These are phyloP conservation scores for Fusarium nisikadoi DNA, from an alignment of 2,329 filamentous ascomycete species.

Conservation along the genomic window DNA sequence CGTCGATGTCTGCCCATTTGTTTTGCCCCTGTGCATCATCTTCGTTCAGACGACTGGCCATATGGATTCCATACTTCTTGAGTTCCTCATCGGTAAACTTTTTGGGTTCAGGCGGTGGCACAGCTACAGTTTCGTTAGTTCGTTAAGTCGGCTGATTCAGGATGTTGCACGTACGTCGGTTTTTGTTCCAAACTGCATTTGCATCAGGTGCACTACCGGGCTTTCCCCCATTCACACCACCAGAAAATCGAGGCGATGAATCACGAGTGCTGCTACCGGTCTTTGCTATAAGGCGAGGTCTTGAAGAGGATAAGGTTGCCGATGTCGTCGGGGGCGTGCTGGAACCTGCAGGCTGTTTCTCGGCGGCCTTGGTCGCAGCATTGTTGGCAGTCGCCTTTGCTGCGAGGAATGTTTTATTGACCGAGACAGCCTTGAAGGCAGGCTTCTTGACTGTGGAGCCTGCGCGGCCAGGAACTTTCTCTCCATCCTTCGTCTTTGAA, in stretches of 20 bases:
- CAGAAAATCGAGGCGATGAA: constrained; percentile 56
- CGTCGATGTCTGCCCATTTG: constrained; percentile 91
- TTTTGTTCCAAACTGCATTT: constrained; percentile 88
- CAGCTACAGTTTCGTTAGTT: constrained; percentile 56
- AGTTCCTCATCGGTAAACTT: constrained; percentile 89
- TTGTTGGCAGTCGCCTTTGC: constrained; percentile 67
- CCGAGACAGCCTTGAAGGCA: constrained; percentile 84
- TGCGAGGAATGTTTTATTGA: constrained; percentile 85
- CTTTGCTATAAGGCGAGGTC: constrained; percentile 81
- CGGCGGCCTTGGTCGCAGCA: constrained; percentile 60
- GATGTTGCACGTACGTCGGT: constrained; percentile 70
- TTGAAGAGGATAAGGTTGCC: constrained; percentile 63
- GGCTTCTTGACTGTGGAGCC: constrained; percentile 76
- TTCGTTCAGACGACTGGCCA: constrained; percentile 80
- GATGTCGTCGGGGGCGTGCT: constrained; percentile 59
- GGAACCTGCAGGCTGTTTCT: constrained; percentile 61
- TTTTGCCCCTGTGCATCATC: constrained; percentile 79
- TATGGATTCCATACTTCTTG: constrained; percentile 86
- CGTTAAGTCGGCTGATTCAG: background rate
- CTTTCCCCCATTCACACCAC: constrained; percentile 66
- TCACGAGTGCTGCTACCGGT: constrained; percentile 70
- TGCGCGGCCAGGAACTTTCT: constrained; percentile 68
- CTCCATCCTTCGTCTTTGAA: constrained; percentile 65
- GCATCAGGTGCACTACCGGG: constrained; percentile 72
- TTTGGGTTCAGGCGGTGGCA: constrained; percentile 76